phyloP scores from a whole-genome alignment of 345 rosid genomes.

The Rhizophora mangle region DNA sequence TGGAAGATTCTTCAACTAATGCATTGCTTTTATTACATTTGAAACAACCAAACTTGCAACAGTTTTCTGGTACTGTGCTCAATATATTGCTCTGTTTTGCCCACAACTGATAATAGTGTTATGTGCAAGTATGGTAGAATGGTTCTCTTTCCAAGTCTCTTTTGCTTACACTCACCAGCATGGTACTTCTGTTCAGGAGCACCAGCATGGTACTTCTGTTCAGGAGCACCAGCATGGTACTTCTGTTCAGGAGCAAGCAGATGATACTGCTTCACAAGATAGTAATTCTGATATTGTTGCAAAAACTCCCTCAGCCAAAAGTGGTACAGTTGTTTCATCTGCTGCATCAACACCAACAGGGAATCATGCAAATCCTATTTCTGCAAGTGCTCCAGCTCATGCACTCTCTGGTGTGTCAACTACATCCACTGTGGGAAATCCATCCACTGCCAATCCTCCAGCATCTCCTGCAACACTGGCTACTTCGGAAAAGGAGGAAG shows the following conservation, averaged over 20 bases:
- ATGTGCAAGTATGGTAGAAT: background rate
- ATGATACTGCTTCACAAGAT: conserved; percentile 62
- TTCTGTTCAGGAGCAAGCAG: conserved; percentile 59
- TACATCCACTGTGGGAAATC: conserved; percentile 48
- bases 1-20: background rate
- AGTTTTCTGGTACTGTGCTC: background rate
- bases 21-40: background rate
- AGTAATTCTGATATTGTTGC: conserved; percentile 56
- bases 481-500: conserved; percentile 73
- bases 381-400: conserved; percentile 50
- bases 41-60: background rate
- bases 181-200: conserved; percentile 56
- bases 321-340: conserved; percentile 43
- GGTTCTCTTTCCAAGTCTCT: conserved; percentile 45
- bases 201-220: conserved; percentile 49
- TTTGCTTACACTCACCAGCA: conserved; percentile 43
- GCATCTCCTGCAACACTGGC: conserved; percentile 43
- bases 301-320: conserved; percentile 69
- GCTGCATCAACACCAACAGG: conserved; percentile 60
- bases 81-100: background rate
- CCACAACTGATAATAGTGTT: background rate
- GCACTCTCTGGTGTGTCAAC: conserved; percentile 43
- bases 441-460: conserved; percentile 49
- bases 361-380: conserved; percentile 43
- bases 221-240: conserved; percentile 52